Percentiles rank a stretch among this genome's conserved stretches.
phyloP scores from a whole-genome alignment of 805 yeast species.

The Candida taoyuanica region DNA sequence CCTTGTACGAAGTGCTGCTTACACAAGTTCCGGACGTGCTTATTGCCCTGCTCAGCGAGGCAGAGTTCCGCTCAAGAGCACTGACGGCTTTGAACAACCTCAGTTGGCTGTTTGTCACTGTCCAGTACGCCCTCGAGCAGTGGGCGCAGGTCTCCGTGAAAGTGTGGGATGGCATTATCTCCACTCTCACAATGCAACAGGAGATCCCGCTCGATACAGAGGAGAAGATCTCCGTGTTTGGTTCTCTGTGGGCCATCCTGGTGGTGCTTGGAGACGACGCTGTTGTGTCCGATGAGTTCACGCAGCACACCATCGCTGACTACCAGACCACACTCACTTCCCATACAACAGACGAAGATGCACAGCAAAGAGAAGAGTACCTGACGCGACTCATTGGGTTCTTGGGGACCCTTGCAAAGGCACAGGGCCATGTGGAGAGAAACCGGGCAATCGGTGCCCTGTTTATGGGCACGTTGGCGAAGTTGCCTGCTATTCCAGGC shows the following conservation, averaged over 20 bases:
- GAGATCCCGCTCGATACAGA: constrained; percentile 24
- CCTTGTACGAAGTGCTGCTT: constrained; percentile 16
- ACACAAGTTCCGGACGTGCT: constrained; percentile 33
- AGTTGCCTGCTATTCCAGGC: constrained; percentile 28
- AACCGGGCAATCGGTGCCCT: constrained; percentile 44
- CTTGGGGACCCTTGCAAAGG: constrained; percentile 45
- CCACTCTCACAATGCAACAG: constrained; percentile 5
- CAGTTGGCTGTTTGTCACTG: constrained; percentile 44
- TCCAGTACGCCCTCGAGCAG: constrained; percentile 13
- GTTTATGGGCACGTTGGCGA: constrained; percentile 31
- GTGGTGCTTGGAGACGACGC: constrained; percentile 24
- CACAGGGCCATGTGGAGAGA: constrained; percentile 39
- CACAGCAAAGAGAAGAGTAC: constrained; percentile 33
- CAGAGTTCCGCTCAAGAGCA: constrained; percentile 50
- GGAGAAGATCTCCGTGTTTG: constrained; percentile 33
- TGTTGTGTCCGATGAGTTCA: constrained; percentile 26
- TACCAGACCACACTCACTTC: constrained; percentile 15
- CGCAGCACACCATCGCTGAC: constrained; percentile 21
- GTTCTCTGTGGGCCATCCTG: constrained; percentile 42
- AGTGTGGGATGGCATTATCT: constrained; percentile 12
- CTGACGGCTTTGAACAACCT: constrained; percentile 69
- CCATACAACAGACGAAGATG: constrained; percentile 15
- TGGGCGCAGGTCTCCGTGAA: constrained; percentile 12
- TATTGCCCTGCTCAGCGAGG: constrained; percentile 35
- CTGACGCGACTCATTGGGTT: constrained; percentile 47